Evolutionary conservation across 192 early-diverging fungal genomes (phyloP).

Genomic region (Podila epicladia): DNA sequence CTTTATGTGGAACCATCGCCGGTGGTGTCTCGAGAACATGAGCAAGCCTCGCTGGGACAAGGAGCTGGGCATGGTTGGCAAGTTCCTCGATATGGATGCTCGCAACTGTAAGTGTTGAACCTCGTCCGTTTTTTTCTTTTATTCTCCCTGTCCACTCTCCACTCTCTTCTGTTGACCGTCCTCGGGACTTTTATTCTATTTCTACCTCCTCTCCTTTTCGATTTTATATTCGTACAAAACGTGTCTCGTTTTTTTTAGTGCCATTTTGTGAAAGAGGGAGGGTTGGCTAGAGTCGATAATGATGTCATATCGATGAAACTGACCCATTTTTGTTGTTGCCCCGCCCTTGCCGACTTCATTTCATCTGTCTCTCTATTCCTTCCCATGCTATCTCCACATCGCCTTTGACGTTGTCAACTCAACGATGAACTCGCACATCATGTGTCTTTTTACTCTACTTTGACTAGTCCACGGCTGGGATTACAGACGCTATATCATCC

Average conservation of each 20-base stretch:
- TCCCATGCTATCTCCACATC: not conserved
- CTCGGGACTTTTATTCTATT: not conserved
- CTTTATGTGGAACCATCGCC: slow-evolving; percentile 97
- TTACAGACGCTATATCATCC: slow-evolving; percentile 91
- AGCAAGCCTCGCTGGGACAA: slow-evolving; percentile 79
- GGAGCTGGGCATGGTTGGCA: slow-evolving; percentile 80
- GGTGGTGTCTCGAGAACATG: slow-evolving; percentile 87
- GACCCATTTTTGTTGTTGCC: not conserved
- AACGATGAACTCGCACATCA: not conserved
- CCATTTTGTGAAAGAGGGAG: not conserved
- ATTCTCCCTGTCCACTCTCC: too few species aligned
- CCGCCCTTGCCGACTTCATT: not conserved
- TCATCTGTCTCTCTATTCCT: not conserved
- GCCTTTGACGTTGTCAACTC: too few species aligned
- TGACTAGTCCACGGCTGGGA: slow-evolving; percentile 94
- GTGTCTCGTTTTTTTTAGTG: not conserved
- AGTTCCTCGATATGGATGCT: slow-evolving; percentile 88
- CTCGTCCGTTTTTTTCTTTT: not conserved
- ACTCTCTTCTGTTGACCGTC: too few species aligned
- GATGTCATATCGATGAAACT: not conserved
- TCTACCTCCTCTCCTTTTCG: slow-evolving; percentile 8
- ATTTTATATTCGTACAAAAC: not conserved
- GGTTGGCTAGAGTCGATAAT: not conserved
- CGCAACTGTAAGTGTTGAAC: slow-evolving; percentile 80
- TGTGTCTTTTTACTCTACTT: not conserved